Evolutionary conservation across 148 eudicot genomes (phyloP).

Genomic region (Vaccinium macrocarpon): DNA sequence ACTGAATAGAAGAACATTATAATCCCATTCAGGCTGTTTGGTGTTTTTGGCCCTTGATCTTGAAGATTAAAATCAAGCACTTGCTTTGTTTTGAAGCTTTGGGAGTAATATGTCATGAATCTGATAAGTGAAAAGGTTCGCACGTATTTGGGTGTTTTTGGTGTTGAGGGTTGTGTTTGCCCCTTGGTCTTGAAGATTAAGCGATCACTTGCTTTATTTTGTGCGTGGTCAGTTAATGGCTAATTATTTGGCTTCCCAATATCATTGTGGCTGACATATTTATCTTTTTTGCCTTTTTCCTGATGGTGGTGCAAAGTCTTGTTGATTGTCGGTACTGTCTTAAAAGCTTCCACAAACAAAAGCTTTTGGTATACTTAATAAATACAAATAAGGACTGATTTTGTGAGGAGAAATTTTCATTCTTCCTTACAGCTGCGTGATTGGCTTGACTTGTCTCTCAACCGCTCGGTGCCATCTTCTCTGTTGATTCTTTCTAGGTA

Average conservation of each 20-base stretch:
- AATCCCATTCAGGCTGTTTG: no score
- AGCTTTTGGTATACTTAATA: neutral
- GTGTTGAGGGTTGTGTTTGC: neutral
- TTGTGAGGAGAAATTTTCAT: neutral
- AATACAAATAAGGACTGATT: neutral
- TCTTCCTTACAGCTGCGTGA: constrained; percentile 63
- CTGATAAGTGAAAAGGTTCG: neutral
- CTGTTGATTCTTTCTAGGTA: constrained; percentile 82
- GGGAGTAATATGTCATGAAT: neutral
- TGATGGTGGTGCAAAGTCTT: neutral
- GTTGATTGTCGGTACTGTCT: neutral
- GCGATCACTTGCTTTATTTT: neutral
- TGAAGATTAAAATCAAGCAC: neutral
- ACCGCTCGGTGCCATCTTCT: constrained; percentile 83
- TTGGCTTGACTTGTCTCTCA: constrained; percentile 84
- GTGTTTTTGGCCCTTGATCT: neutral
- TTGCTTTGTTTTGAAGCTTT: neutral
- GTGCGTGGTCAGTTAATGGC: neutral
- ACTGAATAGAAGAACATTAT: no score
- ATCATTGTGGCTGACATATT: neutral
- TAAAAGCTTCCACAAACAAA: neutral
- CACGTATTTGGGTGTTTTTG: neutral
- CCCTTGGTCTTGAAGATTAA: neutral
- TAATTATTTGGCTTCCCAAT: neutral
- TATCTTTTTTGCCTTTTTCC: neutral